Base-by-base conservation (phyloP, 129 eudicot species). In the Sambucus nigra region DNA sequence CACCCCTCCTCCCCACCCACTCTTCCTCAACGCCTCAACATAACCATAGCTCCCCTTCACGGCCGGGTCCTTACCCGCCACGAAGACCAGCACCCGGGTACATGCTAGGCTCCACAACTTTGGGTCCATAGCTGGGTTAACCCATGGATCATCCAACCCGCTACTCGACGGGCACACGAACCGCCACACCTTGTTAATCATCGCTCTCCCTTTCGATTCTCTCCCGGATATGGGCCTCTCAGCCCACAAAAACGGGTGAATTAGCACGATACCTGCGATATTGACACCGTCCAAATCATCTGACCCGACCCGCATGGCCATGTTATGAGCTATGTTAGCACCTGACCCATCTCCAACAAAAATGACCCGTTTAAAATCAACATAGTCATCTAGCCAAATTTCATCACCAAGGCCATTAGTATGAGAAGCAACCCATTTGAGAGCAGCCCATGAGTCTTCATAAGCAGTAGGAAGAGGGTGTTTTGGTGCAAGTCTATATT, bases 311-410 rank as follows among this genome's bases (percentile, higher is more conserved):
- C 72, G 55, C 2, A 62, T 45, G 0, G 63, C 76, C 69, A 77
- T 67, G 33, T 73, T 53, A 57, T 81, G 89, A 0, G 81, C 70
- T 3, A 81, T 73, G 33, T 76, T 81, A 15, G 56, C 84, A 2
- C 89, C 89, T 0, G 84, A 80, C 45, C 89, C 73, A 22, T 77
- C 89, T n/a, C 89, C 89, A 0, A 59, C 78, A 0, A 76, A 41
- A 35, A 45, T 76, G 2, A 76, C 56, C 9, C 69, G 55, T 1
- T 47, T 26, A 7, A 70, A 24, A 70, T 81, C 76, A 3, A 59
- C 89, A 7, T 76, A 25, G 8, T 67, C 62, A n/a, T 31, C 38
- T 5, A 81, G 53, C 84, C 84, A 76, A 14, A 61, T 31, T 35
- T 80, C 77, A 0, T 33, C 24, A 4, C 69, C 70, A 35, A n/a